Conservation (phyloP, 805 yeast species). For the Ogataea saltuana region DNA sequence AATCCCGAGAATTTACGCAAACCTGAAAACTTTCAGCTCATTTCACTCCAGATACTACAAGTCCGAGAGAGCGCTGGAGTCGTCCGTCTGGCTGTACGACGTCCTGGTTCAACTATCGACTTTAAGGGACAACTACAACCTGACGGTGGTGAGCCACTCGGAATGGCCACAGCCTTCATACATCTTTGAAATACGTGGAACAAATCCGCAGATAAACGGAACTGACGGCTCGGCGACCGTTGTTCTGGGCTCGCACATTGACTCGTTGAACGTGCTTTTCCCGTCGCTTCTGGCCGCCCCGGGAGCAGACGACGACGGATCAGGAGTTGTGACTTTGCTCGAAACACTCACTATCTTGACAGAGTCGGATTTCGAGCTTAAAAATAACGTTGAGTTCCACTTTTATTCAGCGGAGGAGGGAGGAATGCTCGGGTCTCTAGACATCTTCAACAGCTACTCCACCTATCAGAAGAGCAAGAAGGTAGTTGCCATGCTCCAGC, state of each 20-base stretch:
- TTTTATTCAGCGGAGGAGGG: slow-evolving; percentile 95
- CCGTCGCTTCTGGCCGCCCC: slow-evolving; percentile 79
- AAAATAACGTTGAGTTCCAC: slow-evolving; percentile 84
- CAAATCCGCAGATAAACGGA: background rate
- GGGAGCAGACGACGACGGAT: slow-evolving; percentile 94
- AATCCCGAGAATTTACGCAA: slow-evolving; percentile 11
- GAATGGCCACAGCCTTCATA: slow-evolving; percentile 25
- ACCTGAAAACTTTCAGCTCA: slow-evolving; percentile 18
- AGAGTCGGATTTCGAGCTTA: slow-evolving; percentile 19
- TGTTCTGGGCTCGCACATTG: slow-evolving; percentile 85
- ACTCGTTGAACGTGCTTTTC: slow-evolving; percentile 70
- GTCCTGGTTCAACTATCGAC: slow-evolving; percentile 8
- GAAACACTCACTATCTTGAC: slow-evolving; percentile 53
- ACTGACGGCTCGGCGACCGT: slow-evolving; percentile 40
- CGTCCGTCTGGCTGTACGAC: slow-evolving; percentile 69
- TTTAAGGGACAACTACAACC: slow-evolving; percentile 13
- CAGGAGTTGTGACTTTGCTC: slow-evolving; percentile 76
- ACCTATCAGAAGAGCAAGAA: slow-evolving; percentile 40
- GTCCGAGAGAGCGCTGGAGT: slow-evolving; percentile 63
- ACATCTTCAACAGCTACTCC: slow-evolving; percentile 60
- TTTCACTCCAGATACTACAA: slow-evolving; percentile 74
- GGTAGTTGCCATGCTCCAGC: slow-evolving; percentile 87
- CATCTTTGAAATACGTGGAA: slow-evolving; percentile 16
- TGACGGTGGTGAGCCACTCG: slow-evolving; percentile 18
- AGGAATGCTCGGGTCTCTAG: slow-evolving; percentile 83